Conservation (phyloP, 371 early-diverging fungal species). For the Actinomortierella ambigua region DNA sequence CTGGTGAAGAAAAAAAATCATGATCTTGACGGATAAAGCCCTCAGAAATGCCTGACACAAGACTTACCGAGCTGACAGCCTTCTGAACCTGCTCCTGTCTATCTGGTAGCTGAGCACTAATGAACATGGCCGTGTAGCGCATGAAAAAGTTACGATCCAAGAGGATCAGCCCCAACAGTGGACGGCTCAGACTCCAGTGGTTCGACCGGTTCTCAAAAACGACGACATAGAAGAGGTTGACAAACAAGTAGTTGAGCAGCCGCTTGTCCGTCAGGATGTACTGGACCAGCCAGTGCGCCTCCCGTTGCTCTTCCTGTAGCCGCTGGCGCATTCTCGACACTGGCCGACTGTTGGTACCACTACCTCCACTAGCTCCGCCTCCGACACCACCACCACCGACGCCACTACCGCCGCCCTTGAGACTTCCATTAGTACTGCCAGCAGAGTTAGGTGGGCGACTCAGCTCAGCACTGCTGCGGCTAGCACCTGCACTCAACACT, state of each 20-base stretch:
- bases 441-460: too few species aligned
- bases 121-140: slow-evolving; percentile 68
- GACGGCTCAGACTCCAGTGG: slow-evolving; percentile 85
- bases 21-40: slow-evolving; percentile 2
- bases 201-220: slow-evolving; percentile 82
- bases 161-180: slow-evolving; percentile 78
- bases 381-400: neutral
- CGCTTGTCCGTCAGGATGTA: slow-evolving; percentile 60
- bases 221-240: slow-evolving; percentile 70
- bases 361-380: slow-evolving; percentile 3
- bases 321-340: neutral
- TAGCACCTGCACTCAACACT: too few species aligned
- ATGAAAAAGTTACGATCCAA: slow-evolving; percentile 71
- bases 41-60: neutral
- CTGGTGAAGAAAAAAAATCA: slow-evolving; percentile 16
- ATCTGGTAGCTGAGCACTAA: slow-evolving; percentile 75
- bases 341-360: slow-evolving; percentile 17
- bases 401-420: neutral
- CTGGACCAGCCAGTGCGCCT: slow-evolving; percentile 58
- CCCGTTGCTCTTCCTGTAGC: slow-evolving; percentile 11
- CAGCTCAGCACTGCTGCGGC: too few species aligned
- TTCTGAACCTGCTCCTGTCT: slow-evolving; percentile 69
- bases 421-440: too few species aligned
- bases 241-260: slow-evolving; percentile 64
- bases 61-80: slow-evolving; percentile 50